These are phyloP conservation scores for Aspergillus calidoustus DNA, from an alignment of 2,329 filamentous ascomycete species.

Conservation along the genomic window DNA sequence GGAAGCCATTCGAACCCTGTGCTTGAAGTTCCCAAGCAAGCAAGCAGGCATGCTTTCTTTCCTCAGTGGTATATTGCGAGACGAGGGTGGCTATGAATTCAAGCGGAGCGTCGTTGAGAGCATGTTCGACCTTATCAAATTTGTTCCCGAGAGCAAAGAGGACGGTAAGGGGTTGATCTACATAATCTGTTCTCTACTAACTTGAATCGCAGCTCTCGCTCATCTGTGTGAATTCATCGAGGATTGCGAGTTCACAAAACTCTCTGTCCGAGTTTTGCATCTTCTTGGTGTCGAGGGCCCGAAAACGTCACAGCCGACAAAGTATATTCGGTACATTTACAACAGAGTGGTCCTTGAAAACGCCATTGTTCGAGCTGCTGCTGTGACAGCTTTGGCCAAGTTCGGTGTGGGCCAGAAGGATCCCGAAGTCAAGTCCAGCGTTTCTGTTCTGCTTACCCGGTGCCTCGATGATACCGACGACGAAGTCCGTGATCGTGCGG, in stretches of 20 bases:
- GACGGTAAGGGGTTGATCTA: slow-evolving; percentile 50
- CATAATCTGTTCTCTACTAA: slow-evolving; percentile 24
- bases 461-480: slow-evolving; percentile 97
- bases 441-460: slow-evolving; percentile 86
- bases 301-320: slow-evolving; percentile 92
- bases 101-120: slow-evolving; percentile 97
- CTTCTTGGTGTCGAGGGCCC: slow-evolving; percentile 92
- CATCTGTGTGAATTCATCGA: slow-evolving; percentile 99
- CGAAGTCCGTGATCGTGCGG: slow-evolving; percentile 93
- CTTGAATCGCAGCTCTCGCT: slow-evolving; percentile 66
- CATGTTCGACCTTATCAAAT: slow-evolving; percentile 99
- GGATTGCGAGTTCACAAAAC: slow-evolving; percentile 98
- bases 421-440: slow-evolving; percentile 93
- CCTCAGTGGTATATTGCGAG: slow-evolving; percentile 92
- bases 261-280: slow-evolving; percentile 93
- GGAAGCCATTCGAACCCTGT: slow-evolving; percentile 93
- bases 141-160: slow-evolving; percentile 84
- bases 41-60: slow-evolving; percentile 98
- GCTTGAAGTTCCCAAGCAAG: slow-evolving; percentile 96
- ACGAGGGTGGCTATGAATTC: slow-evolving; percentile 98
- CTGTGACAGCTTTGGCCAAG: slow-evolving; percentile 93
- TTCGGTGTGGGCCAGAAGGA: slow-evolving; percentile 98
- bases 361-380: slow-evolving; percentile 90
- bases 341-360: slow-evolving; percentile 98
- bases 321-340: slow-evolving; percentile 99